Evolutionary conservation across 1,284 basidiomycete species (phyloP), one percentile per base, ranked within the genome.

Genomic region (Tylopilus orsonianus): DNA sequence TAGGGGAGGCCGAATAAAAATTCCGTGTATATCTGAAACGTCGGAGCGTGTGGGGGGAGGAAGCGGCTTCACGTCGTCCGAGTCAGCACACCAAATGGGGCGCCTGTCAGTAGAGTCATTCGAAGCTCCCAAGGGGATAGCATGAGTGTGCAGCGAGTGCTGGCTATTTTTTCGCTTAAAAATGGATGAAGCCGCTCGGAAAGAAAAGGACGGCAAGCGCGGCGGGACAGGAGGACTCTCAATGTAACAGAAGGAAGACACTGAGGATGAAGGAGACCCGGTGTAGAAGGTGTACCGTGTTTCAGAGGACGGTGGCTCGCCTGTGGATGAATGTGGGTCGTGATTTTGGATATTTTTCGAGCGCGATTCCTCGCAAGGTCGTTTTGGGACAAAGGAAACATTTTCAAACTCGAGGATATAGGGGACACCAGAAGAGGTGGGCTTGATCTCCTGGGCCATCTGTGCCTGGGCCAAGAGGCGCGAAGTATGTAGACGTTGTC

Each of bases 321-420:
- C 19, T 16, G 26, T 40, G 26, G 12, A 20, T 40, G 26, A 18
- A 26, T 26, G 37, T 2, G 23, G 14, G 23, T 39, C 37, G n/a
- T 23, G 37, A 39, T 39, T 26, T 26, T 2, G 24, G 24, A 9
- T 26, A 30, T 30, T 10, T 30, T 30, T 30, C 7, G 29, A 14
- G 7, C 29, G 29, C 14, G 10, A n/a, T 1, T n/a, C 29, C 14
- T 30, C 24, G 26, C 39, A 18, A 20, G 16, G 44, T 22, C 5
- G 47, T 5, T 48, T 12, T 2, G 66, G 61, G 30, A 59, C 64
- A 46, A 77, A 66, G 18, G 69, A 67, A 26, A 77, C 64, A 55
- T 76, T 71, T 49, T 66, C 68, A 48, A 78, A 78, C 51, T 75
- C 77, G 44, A 56, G 55, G 6, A 70, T 16, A 13, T 70, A 69